A percentile compares a stretch with the other conserved stretches of the same genome.
phyloP scores from a whole-genome alignment of 2,329 filamentous ascomycete species.

The Didymella keratinophila region DNA sequence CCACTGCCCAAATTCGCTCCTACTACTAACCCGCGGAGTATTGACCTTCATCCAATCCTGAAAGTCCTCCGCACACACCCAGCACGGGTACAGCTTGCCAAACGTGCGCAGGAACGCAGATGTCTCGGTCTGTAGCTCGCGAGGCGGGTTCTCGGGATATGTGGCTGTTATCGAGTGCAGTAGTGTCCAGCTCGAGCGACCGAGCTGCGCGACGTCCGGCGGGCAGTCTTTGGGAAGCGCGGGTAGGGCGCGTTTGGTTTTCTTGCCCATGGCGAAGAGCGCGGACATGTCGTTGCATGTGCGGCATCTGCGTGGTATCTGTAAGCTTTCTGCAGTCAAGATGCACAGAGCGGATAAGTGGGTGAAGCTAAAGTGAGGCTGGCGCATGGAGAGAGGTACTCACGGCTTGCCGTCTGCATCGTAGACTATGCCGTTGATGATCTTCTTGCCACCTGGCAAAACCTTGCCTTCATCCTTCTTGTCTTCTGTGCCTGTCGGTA shows the following conservation, averaged over 20 bases:
- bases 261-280: constrained; percentile 60
- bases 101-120: constrained; percentile 80
- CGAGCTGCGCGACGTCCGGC: constrained; percentile 86
- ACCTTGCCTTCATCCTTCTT: constrained; percentile 39
- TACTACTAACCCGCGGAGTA: constrained; percentile 65
- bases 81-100: constrained; percentile 90
- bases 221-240: constrained; percentile 74
- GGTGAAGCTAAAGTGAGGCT: not conserved
- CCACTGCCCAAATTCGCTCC: constrained; percentile 80
- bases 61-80: constrained; percentile 94
- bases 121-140: constrained; percentile 76
- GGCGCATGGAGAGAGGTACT: constrained; percentile 50
- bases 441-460: constrained; percentile 56
- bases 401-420: constrained; percentile 87
- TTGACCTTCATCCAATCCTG: constrained; percentile 79
- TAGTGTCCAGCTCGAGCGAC: constrained; percentile 90
- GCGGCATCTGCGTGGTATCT: constrained; percentile 64
- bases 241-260: constrained; percentile 33
- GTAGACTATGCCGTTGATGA: constrained; percentile 76
- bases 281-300: constrained; percentile 69
- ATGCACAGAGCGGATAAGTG: not conserved
- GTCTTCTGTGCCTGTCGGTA: constrained; percentile 31
- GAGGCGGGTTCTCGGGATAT: constrained; percentile 76
- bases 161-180: constrained; percentile 89
- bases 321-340: constrained; percentile 5